Percentiles rank a stretch among this genome's conserved stretches.
These are phyloP conservation scores for Talaromyces marneffei DNA, from an alignment of 2,329 filamentous ascomycete species.

Conservation along the genomic window DNA sequence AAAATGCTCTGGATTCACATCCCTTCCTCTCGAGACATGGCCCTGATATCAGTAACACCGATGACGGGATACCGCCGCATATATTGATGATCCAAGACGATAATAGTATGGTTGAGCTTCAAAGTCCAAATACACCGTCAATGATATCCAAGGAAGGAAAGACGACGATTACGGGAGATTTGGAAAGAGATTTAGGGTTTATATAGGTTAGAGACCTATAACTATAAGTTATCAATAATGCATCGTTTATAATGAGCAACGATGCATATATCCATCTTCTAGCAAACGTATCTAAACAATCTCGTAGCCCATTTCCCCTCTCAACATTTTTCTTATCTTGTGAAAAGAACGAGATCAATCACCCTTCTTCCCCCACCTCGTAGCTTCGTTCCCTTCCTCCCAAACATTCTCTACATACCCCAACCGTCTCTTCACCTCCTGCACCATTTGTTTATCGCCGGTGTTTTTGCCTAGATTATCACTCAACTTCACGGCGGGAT, in stretches of 20 bases:
- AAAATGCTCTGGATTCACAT: background rate
- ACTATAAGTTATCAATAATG: background rate
- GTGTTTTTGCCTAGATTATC: constrained; percentile 94
- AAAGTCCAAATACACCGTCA: background rate
- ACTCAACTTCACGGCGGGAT: constrained; percentile 84
- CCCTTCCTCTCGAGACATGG: background rate
- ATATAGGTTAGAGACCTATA: background rate
- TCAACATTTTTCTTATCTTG: background rate
- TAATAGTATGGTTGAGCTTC: background rate
- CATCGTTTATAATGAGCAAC: too few species aligned
- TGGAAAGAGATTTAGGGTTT: constrained; percentile 34
- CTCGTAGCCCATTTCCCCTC: background rate
- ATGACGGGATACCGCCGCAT: constrained; percentile 15
- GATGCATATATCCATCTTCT: background rate
- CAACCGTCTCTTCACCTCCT: constrained; percentile 74
- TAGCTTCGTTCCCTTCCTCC: constrained; percentile 75
- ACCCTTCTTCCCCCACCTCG: constrained; percentile 60
- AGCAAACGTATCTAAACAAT: background rate
- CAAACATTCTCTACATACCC: constrained; percentile 83
- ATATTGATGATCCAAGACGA: constrained; percentile 14
- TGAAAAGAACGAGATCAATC: constrained; percentile 1
- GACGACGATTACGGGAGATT: constrained; percentile 30
- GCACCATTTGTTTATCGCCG: constrained; percentile 71
- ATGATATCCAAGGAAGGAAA: background rate
- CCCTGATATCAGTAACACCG: background rate